Conservation (phyloP, 2,329 filamentous ascomycete species). For the Neopestalotiopsis rosae region DNA sequence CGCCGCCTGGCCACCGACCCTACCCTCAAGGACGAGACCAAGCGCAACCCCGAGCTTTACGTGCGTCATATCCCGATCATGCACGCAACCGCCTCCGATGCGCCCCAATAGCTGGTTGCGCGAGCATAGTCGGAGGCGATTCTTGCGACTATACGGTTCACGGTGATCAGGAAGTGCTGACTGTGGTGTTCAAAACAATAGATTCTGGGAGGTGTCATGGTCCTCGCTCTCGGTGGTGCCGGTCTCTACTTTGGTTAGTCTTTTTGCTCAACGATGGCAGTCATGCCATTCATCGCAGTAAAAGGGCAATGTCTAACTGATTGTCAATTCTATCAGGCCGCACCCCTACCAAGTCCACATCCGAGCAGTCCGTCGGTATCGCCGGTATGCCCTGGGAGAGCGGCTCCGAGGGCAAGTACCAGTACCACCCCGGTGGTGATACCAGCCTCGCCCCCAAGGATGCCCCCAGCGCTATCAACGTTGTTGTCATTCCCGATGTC, state of each 20-base stretch:
- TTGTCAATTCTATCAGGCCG: slow-evolving; percentile 58
- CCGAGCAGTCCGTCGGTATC: slow-evolving; percentile 78
- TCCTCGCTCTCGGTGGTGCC: slow-evolving; percentile 82
- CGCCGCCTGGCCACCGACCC: slow-evolving; percentile 53
- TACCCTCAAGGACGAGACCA: slow-evolving; percentile 61
- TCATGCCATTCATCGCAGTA: background rate
- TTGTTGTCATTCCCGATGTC: slow-evolving; percentile 91
- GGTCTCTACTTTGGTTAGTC: slow-evolving; percentile 85
- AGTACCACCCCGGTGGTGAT: slow-evolving; percentile 88
- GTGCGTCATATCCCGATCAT: slow-evolving; percentile 42
- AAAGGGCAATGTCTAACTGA: background rate
- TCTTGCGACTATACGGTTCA: background rate
- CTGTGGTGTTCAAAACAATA: slow-evolving; percentile 42
- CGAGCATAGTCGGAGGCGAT: background rate
- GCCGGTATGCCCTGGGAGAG: slow-evolving; percentile 93
- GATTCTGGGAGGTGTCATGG: slow-evolving; percentile 93
- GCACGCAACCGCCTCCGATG: background rate
- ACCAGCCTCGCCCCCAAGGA: slow-evolving; percentile 76
- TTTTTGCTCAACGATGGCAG: background rate
- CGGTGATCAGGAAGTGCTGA: slow-evolving; percentile 2
- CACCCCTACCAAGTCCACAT: slow-evolving; percentile 84
- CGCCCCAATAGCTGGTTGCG: background rate
- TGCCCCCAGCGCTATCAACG: slow-evolving; percentile 93
- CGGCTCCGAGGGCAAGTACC: slow-evolving; percentile 70
- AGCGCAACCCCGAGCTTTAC: slow-evolving; percentile 56